Base-by-base conservation (phyloP, 768 basidiomycete genomes). In the Suillus discolor region DNA sequence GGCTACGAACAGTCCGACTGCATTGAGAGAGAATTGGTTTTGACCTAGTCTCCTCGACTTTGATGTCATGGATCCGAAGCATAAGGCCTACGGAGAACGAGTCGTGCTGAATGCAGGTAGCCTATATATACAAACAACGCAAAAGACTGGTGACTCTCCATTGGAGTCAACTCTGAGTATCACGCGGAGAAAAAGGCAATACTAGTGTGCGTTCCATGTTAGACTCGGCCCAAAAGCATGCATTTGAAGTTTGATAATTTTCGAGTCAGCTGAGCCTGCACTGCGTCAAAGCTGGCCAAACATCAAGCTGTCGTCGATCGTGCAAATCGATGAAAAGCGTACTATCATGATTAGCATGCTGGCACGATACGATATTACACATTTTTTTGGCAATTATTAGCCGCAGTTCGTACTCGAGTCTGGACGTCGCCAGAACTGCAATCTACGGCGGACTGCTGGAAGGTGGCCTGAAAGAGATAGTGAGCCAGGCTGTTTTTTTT, bases 371-470 rank as follows among this genome's bases (percentile, higher is more conserved):
- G 28, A 28, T 25, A 59, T 0, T 41, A 25, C 25, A 12, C 13
- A 25, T 57, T 16, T 16, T 39, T 39, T 5, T 3, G 23, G 16
- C 9, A 20, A 11, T 41, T 41, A 28, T 31, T 6, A 31, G 31
- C 31, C 31, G 31, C 1, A 1, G 6, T 60, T 28, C 13, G 25
- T 1, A 13, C 25, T 42, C 57, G 57, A 11, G 18, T 25, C 25
- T 18, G 23, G 38, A 28, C 23, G 59, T 42, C 67, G 69, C 81
- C 81, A 80, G 62, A 79, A 79, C 62, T 74, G 67, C 55, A 82
- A 57, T 61, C 73, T 82, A 69, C 73, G 80, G 71, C 77, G 78
- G 65, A 75, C 79, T 71, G 67, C 73, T 8, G 79, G 76, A 44
- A 79, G 64, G 67, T 80, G 78, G n/a, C 77, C 81, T 83, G 53